A percentile compares a stretch with the other conserved stretches of the same genome.
Evolutionary conservation across 352 stramenopile genomes (phyloP).

Genomic region (Globisporangium cylindrosporum): DNA sequence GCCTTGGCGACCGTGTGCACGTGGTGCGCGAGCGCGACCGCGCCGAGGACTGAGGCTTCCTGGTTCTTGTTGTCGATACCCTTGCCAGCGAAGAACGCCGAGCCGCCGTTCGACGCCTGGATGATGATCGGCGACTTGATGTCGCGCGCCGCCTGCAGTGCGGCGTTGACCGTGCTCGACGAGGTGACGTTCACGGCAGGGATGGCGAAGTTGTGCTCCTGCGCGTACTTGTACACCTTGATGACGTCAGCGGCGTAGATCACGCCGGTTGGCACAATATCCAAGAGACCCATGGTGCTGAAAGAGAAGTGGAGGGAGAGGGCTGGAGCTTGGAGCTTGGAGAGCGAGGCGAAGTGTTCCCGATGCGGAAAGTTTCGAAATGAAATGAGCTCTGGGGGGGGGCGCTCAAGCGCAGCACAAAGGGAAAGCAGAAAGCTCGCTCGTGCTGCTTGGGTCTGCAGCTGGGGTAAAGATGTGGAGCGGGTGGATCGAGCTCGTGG

Average conservation of each 20-base stretch:
- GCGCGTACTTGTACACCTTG: conserved; percentile 92
- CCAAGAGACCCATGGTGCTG: conserved; percentile 72
- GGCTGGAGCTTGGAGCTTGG: conserved; percentile 9
- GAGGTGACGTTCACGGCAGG: conserved; percentile 97
- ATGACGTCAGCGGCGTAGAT: conserved; percentile 87
- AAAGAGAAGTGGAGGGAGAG: background rate
- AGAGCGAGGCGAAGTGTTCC: conserved; percentile 11
- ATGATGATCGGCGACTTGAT: conserved; percentile 98
- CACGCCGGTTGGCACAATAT: conserved; percentile 83
- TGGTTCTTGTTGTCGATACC: conserved; percentile 95
- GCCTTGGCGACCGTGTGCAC: conserved; percentile 95
- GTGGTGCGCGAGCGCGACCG: conserved; percentile 93
- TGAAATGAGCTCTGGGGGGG: conserved; percentile 15
- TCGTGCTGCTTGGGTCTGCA: conserved; percentile 12
- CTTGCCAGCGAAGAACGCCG: conserved; percentile 97
- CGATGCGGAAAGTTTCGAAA: conserved; percentile 19
- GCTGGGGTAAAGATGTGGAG: conserved; percentile 6
- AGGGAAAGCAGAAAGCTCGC: background rate
- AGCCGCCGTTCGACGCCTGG: conserved; percentile 97
- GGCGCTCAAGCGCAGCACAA: background rate
- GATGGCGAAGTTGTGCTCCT: conserved; percentile 96
- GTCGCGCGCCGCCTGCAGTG: conserved; percentile 95
- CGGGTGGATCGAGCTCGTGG: background rate
- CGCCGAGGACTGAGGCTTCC: conserved; percentile 70
- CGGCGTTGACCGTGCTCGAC: conserved; percentile 95